A percentile compares a stretch with the other conserved stretches of the same genome.
These are phyloP conservation scores for Hydnum rufescens DNA, from an alignment of 768 basidiomycete genomes.

Conservation along the genomic window DNA sequence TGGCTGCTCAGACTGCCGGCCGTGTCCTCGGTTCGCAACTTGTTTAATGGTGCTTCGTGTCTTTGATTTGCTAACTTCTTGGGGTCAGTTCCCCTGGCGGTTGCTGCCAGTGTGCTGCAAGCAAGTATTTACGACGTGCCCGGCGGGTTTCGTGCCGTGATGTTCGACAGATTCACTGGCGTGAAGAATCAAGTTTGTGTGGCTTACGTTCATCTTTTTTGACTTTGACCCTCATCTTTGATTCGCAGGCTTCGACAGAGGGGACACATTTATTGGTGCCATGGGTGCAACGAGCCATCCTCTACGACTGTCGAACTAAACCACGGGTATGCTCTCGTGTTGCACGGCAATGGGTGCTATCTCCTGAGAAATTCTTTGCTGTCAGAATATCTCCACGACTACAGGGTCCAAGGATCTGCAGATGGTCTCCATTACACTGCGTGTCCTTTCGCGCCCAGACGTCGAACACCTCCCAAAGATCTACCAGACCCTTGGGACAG, in stretches of 20 bases:
- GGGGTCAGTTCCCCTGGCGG: constrained; percentile 49
- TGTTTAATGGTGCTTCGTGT: background rate
- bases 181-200: constrained; percentile 53
- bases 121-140: constrained; percentile 42
- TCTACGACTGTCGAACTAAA: constrained; percentile 96
- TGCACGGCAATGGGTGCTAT: no score
- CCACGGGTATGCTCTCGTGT: constrained; percentile 73
- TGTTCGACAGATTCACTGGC: constrained; percentile 94
- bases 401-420: constrained; percentile 98
- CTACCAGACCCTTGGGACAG: constrained; percentile 84
- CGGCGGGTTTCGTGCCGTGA: constrained; percentile 82
- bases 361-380: no score
- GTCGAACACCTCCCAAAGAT: constrained; percentile 73
- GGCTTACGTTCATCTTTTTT: background rate
- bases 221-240: constrained; percentile 1
- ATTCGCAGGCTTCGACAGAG: constrained; percentile 59
- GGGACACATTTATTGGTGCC: constrained; percentile 94
- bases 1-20: background rate
- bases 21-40: background rate
- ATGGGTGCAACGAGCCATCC: constrained; percentile 87
- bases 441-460: constrained; percentile 89
- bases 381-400: constrained; percentile 89
- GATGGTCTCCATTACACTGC: constrained; percentile 93
- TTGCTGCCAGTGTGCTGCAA: constrained; percentile 27
- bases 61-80: background rate